Base-by-base conservation (phyloP, 1,284 basidiomycete species). In the Melampsora allii-populina region DNA sequence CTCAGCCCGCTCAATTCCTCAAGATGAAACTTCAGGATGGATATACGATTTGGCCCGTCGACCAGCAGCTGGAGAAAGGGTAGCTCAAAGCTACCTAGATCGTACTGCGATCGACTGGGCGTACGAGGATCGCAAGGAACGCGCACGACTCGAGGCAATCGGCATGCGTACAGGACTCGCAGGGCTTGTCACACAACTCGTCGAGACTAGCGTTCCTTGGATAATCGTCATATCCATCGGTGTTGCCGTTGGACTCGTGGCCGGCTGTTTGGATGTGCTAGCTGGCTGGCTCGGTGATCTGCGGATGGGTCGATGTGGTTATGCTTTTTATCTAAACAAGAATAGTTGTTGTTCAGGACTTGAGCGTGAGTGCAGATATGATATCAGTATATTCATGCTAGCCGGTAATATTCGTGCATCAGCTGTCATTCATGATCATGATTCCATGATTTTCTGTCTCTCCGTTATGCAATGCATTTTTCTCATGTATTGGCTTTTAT, bases 221-320 rank as follows among this genome's bases (percentile, higher is more conserved):
- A 80, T 89, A 50, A 86, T 89, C 45, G 84, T 89, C 27, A 84
- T 89, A 67, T 77, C 85, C 63, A 88, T 88, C 14, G 88, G 88
- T 12, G 79, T 88, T n/a, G 87, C 87, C 0, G 86, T 89, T 63
- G 89, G 89, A 0, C 81, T 88, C 3, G 84, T 87, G 27, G 89
- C 89, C 31, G 89, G 88, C 5, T 89, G 86, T 85, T 79, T 91
- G 71, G 89, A 91, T 80, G 86, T 91, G 4, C 82, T 90, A 36
- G 88, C 89, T 9, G 86, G 86, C 81, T 91, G 89, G 89, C 81
- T 91, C 71, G 86, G 86, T 56, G 89, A 91, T 78, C 79, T 91
- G 45, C 84, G 88, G 19, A 86, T 88, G 80, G 89, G 89, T 14
- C 84, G 86, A 19, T 91, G 89, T 78, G 82, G 85, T 12, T 87